Conservation (phyloP, 2,329 filamentous ascomycete species). For the Cladosporium velox region DNA sequence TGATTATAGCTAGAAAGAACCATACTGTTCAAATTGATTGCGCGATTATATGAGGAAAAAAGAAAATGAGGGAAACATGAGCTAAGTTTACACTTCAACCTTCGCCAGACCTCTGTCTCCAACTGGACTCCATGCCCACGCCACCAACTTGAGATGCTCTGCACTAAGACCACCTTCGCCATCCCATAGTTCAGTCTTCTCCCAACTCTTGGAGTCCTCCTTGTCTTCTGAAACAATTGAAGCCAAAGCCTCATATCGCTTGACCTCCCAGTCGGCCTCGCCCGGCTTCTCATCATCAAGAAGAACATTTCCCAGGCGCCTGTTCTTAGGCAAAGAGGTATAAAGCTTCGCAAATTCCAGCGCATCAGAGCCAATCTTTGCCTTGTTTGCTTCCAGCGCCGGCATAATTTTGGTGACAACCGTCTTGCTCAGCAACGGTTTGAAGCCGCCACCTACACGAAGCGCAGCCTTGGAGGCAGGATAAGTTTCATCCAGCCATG, state of each 20-base stretch:
- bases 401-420: constrained; percentile 26
- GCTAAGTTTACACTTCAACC: not conserved
- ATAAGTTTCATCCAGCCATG: constrained; percentile 37
- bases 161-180: constrained; percentile 22
- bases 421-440: constrained; percentile 35
- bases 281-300: constrained; percentile 33
- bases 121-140: constrained; percentile 37
- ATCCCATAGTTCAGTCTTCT: constrained; percentile 31
- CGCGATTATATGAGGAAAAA: not conserved
- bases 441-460: constrained; percentile 32
- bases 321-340: constrained; percentile 29
- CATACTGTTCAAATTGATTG: not conserved
- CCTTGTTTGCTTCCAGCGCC: constrained; percentile 25
- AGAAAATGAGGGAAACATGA: not conserved
- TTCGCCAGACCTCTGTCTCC: constrained; percentile 28
- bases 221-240: constrained; percentile 29
- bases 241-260: constrained; percentile 30
- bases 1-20: not conserved
- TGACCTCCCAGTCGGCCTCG: constrained; percentile 35
- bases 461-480: constrained; percentile 29
- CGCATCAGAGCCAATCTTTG: constrained; percentile 21
- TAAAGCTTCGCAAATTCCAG: constrained; percentile 33
- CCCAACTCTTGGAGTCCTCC: constrained; percentile 23
- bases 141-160: constrained; percentile 32
- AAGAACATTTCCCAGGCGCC: constrained; percentile 35